Evolutionary conservation across 768 basidiomycete species (phyloP), one percentile per base, ranked within the genome.

Genomic region (Hygrophoropsis aurantiaca): DNA sequence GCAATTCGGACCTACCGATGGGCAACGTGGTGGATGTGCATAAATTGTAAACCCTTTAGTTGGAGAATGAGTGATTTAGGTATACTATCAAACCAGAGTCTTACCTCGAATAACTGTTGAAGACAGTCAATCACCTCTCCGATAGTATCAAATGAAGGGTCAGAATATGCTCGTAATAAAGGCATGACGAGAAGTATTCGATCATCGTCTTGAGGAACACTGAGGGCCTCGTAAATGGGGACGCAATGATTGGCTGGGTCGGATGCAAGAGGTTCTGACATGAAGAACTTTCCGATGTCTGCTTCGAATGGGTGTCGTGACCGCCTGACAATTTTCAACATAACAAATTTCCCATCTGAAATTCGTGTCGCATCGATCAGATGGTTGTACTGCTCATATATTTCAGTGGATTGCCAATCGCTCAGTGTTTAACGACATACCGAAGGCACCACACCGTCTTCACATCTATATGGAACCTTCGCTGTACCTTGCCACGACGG

Each of bases 31-130:
- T 68, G 54, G 4, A 58, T 11, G 32, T 74, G 71, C 55, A 73
- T 64, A 39, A 68, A 73, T 16, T 57, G 54, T 0, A 73, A 38
- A 2, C 67, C 68, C 69, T 72, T 16, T 1, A 18, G n/a, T n/a
- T n/a, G 13, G 18, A 15, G 1, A 37, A 18, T 43, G 11, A 46
- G 26, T 9, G 33, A 7, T 10, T 24, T 9, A 6, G 27, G 6
- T 13, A 30, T 6, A 5, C 9, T 0, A 19, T 2, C 3, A 11
- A 16, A 18, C 9, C 15, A 11, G 20, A 0, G 5, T 16, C 36
- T 25, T 3, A 66, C 62, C 55, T 64, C 66, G 9, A 67, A 65
- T n/a, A 66, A 27, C 33, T 67, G 60, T 11, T 48, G 48, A 21
- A 65, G 55, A n/a, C 58, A 67, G 2, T 65, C 60, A 3, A 67